Base-by-base conservation (phyloP, 176 grass and related monocot genomes). In the Phoenix roebelenii region DNA sequence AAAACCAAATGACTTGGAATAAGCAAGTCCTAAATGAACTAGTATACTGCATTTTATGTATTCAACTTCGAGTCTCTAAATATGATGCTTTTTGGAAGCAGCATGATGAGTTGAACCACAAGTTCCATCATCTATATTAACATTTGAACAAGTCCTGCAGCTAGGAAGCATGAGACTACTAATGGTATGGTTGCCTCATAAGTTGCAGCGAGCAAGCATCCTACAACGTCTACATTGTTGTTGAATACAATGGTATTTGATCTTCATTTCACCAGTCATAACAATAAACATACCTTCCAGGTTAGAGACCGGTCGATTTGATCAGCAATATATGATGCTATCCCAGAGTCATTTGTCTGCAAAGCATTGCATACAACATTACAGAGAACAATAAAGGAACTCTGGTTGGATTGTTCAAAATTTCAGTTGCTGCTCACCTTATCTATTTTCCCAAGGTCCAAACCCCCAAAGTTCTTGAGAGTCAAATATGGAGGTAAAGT, bases 261-360 rank as follows among this genome's bases (percentile, higher is more conserved):
- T 67, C 51, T 14, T n/a, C n/a, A 67, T 30, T 19, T 35, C 10
- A 18, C 20, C 18, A 54, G 59, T 9, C 15, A 59, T 19, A 30
- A 25, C 12, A 26, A 1, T 14, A 18, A 51, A 51, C 0, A 25
- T 77, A 98, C 93, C 93, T 92, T 85, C 93, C 87, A 98, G 7
- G 84, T 92, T 52, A 98, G 79, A 57, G 87, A 81, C 16, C 57
- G 69, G 51, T 98, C 87, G 7, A 81, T 56, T 79, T 92, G 93
- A 22, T 79, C 30, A 24, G 81, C 67, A 65, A 80, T 82, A 15
- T 92, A 98, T 1, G 87, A 64, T 67, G 84, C 67, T 51, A 98
- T 72, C 3, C 93, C 84, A 20, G 87, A 79, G 70, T 98, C 88
- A 59, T 81, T 70, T 52, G 84, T 85, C 93, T 98, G 80, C 76